Evolutionary conservation across 345 rosid species (phyloP).

Genomic region (Populus alba): DNA sequence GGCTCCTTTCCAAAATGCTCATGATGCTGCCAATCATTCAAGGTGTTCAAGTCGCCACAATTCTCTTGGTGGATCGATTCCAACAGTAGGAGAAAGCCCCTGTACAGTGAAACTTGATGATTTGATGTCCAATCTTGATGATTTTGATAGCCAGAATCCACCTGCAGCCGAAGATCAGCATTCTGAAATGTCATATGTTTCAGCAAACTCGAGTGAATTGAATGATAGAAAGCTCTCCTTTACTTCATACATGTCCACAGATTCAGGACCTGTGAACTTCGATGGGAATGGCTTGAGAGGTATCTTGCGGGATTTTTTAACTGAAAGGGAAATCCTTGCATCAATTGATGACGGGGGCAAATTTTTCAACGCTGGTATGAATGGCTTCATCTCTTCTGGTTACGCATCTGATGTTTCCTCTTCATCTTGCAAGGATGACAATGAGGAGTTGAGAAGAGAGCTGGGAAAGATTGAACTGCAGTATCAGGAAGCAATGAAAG

Average conservation of each 20-base stretch:
- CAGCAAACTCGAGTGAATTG: constrained; percentile 42
- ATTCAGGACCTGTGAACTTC: constrained; percentile 20
- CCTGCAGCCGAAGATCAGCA: constrained; percentile 23
- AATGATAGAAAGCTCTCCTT: constrained; percentile 29
- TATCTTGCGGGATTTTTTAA: background rate
- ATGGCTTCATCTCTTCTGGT: background rate
- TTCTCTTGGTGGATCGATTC: constrained; percentile 17
- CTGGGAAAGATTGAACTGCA: constrained; percentile 9
- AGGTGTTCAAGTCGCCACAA: constrained; percentile 16
- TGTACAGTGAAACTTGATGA: constrained; percentile 26
- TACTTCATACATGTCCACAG: constrained; percentile 29
- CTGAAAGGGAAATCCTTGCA: constrained; percentile 10
- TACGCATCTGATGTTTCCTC: background rate
- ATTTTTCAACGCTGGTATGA: background rate
- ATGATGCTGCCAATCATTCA: constrained; percentile 26
- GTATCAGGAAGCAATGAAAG: constrained; percentile 14
- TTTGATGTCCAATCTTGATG: constrained; percentile 4
- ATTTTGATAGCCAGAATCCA: constrained; percentile 8
- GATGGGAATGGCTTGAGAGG: constrained; percentile 6
- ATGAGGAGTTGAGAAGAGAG: constrained; percentile 2
- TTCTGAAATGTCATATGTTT: constrained; percentile 42
- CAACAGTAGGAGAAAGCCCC: constrained; percentile 11
- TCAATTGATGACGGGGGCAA: constrained; percentile 5
- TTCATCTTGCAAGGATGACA: background rate
- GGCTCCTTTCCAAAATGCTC: constrained; percentile 19